Conservation (phyloP, 2,329 filamentous ascomycete genomes). For the Aspergillus ustus region DNA sequence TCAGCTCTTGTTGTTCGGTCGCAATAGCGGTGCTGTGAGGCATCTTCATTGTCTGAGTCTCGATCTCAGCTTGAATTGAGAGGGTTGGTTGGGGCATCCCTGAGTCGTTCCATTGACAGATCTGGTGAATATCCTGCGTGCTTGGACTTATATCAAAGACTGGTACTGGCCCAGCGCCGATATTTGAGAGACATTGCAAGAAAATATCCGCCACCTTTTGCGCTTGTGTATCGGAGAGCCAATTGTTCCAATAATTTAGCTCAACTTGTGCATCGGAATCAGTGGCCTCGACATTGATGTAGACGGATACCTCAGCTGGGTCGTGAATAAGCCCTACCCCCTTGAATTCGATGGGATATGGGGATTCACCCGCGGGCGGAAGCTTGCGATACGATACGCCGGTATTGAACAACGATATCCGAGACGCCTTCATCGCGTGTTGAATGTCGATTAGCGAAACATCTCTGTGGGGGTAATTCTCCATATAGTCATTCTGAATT, state of each 20-base stretch:
- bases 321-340: slow-evolving; percentile 49
- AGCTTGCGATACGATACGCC: slow-evolving; percentile 54
- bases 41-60: slow-evolving; percentile 26
- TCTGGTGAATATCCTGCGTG: slow-evolving; percentile 35
- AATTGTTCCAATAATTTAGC: slow-evolving; percentile 49
- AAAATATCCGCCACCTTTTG: slow-evolving; percentile 44
- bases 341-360: slow-evolving; percentile 39
- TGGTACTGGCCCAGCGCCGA: slow-evolving; percentile 33
- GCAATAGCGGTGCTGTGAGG: slow-evolving; percentile 34
- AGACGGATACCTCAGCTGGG: slow-evolving; percentile 54
- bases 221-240: slow-evolving; percentile 45
- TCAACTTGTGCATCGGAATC: slow-evolving; percentile 44
- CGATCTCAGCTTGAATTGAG: slow-evolving; percentile 35
- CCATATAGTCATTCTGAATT: slow-evolving; percentile 53
- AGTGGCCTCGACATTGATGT: slow-evolving; percentile 54
- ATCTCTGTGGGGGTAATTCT: slow-evolving; percentile 50
- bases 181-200: slow-evolving; percentile 40
- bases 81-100: slow-evolving; percentile 27
- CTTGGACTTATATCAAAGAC: slow-evolving; percentile 33
- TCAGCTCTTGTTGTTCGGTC: slow-evolving; percentile 38
- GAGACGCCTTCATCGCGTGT: slow-evolving; percentile 46
- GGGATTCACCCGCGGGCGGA: slow-evolving; percentile 33
- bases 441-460: slow-evolving; percentile 53
- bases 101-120: slow-evolving; percentile 35
- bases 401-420: slow-evolving; percentile 52